Conservation (phyloP, 169 alveolate species). For the Cryptosporidium ubiquitum region DNA sequence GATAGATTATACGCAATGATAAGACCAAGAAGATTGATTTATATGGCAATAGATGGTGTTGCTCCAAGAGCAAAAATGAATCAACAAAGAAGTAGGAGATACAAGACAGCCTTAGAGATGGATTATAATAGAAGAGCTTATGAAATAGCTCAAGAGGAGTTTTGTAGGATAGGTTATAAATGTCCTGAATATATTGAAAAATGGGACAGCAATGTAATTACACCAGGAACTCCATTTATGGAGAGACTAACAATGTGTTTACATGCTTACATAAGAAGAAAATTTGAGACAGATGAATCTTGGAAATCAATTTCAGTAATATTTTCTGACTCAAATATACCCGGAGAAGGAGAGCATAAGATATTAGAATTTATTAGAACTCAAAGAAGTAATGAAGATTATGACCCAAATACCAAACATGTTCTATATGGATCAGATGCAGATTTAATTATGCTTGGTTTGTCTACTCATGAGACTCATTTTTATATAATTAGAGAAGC, state of each 20-base stretch:
- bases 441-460: conserved; percentile 97
- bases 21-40: conserved; percentile 93
- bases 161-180: conserved; percentile 77
- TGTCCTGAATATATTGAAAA: conserved; percentile 76
- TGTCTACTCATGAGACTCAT: conserved; percentile 96
- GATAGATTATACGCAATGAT: conserved; percentile 93
- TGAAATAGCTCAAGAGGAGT: conserved; percentile 78
- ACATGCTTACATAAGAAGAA: conserved; percentile 88
- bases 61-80: conserved; percentile 99
- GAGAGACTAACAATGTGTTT: conserved; percentile 79
- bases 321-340: conserved; percentile 96
- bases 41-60: conserved; percentile 99
- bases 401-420: conserved; percentile 94
- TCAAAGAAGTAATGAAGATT: conserved; percentile 73
- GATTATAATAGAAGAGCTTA: conserved; percentile 82
- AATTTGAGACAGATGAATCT: conserved; percentile 87
- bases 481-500: conserved; percentile 93
- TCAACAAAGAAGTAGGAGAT: conserved; percentile 97
- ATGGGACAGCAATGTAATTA: conserved; percentile 98
- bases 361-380: conserved; percentile 92
- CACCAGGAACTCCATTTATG: conserved; percentile 99
- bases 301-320: conserved; percentile 93
- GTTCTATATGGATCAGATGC: conserved; percentile 99
- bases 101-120: conserved; percentile 86
- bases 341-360: conserved; percentile 99